Base-by-base conservation (phyloP, 2,329 filamentous ascomycete species). In the Leptographium wingfieldii region DNA sequence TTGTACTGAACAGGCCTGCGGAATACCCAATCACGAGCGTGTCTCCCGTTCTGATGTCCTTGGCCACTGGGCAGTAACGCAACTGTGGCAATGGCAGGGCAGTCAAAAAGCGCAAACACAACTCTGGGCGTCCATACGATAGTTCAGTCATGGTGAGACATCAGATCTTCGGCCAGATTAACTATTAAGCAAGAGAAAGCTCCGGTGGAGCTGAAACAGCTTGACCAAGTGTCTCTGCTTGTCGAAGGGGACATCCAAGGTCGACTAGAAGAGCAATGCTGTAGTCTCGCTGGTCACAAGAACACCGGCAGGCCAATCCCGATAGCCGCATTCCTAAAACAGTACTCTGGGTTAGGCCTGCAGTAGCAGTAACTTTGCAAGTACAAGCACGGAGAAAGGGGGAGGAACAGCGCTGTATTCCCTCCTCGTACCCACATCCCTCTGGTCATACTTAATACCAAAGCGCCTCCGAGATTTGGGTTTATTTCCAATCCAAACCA, bases 351-450 rank as follows among this genome's bases (percentile, higher is more conserved):
- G 16, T 56, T 46, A 31, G 35, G 35, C 53, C 16, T 16, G 38
- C 38, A 56, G 54, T 56, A 56, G 46, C 54, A 56, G 54, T 56
- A 46, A 56, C 53, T 55, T 40, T 55, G n/a, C n/a, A 11, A 25
- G 53, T 25, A 38, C 33, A 16, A 35, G 22, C 31, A 27, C 40
- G n/a, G 52, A 19, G 52, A 31, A 31, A 11, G 29, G 29, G 33
- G 53, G 35, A 14, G n/a, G 33, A 52, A 27, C 49, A 29, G 25
- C 27, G 25, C 27, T 31, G 49, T 27, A 52, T 51, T 29, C 25
- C 48, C 25, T 55, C 33, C 19, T 56, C 35, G 54, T 56, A 56
- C 35, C 54, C 54, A 56, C 54, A 40, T 46, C 38, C 22, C 52
- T 56, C 54, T n/a, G 22, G 31, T 56, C 46, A 56, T 56, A 56